These are phyloP conservation scores for Petrea volubilis DNA, from an alignment of 257 asterid species.

Conservation along the genomic window DNA sequence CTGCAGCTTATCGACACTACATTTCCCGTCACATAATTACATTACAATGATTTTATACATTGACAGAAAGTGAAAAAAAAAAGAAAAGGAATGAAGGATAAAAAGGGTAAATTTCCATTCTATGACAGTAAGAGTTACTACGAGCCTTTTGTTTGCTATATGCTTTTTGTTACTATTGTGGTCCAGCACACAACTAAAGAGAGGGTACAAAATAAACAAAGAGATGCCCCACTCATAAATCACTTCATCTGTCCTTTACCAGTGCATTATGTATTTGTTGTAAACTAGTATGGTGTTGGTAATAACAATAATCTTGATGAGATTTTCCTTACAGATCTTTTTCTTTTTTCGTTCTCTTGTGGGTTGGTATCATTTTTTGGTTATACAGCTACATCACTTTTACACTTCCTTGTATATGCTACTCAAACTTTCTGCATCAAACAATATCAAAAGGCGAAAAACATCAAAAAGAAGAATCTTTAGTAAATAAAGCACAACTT, in stretches of 20 bases:
- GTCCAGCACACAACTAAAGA: slow-evolving; percentile 59
- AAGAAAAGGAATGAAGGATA: not conserved
- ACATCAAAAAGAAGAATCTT: slow-evolving; percentile 10
- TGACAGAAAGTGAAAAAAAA: not conserved
- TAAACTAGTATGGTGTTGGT: slow-evolving; percentile 55
- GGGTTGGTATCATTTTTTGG: slow-evolving; percentile 52
- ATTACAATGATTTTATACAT: slow-evolving; percentile 8
- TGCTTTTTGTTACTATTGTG: slow-evolving; percentile 45
- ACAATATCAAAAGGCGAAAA: slow-evolving; percentile 14
- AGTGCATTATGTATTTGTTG: slow-evolving; percentile 66
- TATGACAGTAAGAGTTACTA: slow-evolving; percentile 39
- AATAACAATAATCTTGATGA: slow-evolving; percentile 60
- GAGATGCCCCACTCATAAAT: slow-evolving; percentile 66
- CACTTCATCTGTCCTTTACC: slow-evolving; percentile 71
- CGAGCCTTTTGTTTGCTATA: slow-evolving; percentile 47
- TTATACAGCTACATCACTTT: slow-evolving; percentile 69
- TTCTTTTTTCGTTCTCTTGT: slow-evolving; percentile 49
- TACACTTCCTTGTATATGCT: slow-evolving; percentile 56
- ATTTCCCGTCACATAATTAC: not conserved
- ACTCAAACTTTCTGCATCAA: slow-evolving; percentile 76
- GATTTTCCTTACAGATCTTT: slow-evolving; percentile 57
- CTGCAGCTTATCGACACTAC: too few species aligned
- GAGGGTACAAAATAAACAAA: slow-evolving; percentile 51
- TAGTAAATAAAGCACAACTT: not conserved
- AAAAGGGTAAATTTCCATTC: slow-evolving; percentile 23